Base-by-base conservation (phyloP, 2,329 filamentous ascomycete genomes). In the Davidsoniella virescens region DNA sequence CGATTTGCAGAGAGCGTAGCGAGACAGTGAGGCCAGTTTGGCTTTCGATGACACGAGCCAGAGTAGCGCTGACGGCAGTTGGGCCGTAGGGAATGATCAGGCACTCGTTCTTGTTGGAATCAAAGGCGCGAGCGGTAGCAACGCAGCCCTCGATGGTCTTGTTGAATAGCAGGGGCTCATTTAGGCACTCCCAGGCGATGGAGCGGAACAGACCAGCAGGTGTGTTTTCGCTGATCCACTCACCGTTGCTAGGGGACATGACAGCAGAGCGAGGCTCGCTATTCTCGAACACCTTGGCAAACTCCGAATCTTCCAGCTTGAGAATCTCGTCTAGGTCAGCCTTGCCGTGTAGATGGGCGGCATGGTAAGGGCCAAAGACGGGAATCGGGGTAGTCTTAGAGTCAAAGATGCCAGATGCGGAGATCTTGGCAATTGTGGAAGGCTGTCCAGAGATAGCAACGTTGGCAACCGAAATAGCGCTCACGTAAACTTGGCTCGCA, bases 311-410 rank as follows among this genome's bases (percentile, higher is more conserved):
- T 38, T 67, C 62, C 26, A 74, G 62, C 14, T 62, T 61, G 26
- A 76, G 60, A 23, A 76, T 66, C 52, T 61, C 62, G 43, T 67
- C 64, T 17, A 75, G 60, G 52, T 74, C 66, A 16, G 58, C 60
- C 14, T 58, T 55, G 1, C 63, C 63, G 57, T 76, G 68, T n/a
- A 77, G 63, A 58, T 76, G 72, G 2, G 68, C 54, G 37, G 75
- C 71, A 57, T 78, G 75, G 56, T 76, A 78, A 5, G 75, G 74
- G 0, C 70, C 75, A 54, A 72, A 70, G 23, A 78, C 68, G 0
- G 73, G 71, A 48, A 76, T 68, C 1, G 67, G 62, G n/a, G 66
- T 68, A 12, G 67, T 63, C 55, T 67, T 67, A 33, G 63, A 60
- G 5, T 66, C 62, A 33, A 69, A 65, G 41, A 65, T 56, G 12